These are phyloP conservation scores for Stipa capillata DNA, from an alignment of 176 grass and related monocot species.

Conservation along the genomic window DNA sequence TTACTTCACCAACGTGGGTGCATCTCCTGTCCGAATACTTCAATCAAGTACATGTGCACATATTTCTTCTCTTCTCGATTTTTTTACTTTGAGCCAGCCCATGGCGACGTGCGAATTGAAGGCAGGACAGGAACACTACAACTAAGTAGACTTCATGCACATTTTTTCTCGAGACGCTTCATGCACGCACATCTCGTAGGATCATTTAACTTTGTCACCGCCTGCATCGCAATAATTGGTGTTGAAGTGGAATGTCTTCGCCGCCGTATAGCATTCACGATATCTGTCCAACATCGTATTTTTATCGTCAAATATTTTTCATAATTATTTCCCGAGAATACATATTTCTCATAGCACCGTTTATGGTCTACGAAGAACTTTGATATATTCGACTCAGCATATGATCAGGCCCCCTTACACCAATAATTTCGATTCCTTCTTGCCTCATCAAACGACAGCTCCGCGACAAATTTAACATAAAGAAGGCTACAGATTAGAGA, in stretches of 20 bases:
- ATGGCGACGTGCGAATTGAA: conserved; percentile 1
- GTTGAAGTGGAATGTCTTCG: neutral
- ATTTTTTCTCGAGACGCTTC: too few species aligned
- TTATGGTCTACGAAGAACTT: neutral
- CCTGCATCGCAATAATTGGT: neutral
- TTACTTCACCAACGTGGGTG: conserved; percentile 27
- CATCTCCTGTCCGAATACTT: conserved; percentile 20
- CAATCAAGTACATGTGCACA: neutral
- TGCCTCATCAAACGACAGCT: conserved; percentile 12
- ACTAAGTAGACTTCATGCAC: neutral
- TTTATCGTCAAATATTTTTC: neutral
- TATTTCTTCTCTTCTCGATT: neutral
- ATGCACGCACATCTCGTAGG: neutral
- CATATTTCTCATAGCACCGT: too few species aligned
- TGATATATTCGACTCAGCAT: neutral
- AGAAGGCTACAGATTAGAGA: conserved; percentile 8
- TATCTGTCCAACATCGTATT: neutral
- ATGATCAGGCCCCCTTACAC: neutral
- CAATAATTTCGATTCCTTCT: conserved; percentile 36
- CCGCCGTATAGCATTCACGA: neutral
- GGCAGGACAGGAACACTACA: conserved; percentile 15
- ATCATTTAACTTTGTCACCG: neutral
- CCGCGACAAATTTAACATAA: conserved; percentile 13
- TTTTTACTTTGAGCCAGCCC: conserved; percentile 12
- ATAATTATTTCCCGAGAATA: neutral